Percentiles rank a stretch among this genome's conserved stretches.
These are phyloP conservation scores for Prunus armeniaca DNA, from an alignment of 306 rosid genomes.

Conservation along the genomic window DNA sequence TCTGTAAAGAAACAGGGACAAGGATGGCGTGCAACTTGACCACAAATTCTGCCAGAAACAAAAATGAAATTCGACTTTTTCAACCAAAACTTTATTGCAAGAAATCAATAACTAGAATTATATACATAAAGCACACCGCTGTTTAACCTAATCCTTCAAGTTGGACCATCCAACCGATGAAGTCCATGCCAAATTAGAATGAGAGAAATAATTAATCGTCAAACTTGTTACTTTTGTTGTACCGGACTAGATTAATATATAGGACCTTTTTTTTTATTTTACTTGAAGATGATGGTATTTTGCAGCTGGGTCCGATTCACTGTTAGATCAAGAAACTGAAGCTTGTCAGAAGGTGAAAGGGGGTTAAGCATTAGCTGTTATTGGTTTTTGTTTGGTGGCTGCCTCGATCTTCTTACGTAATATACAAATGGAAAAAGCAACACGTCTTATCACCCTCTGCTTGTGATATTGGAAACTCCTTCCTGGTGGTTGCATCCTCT, in stretches of 20 bases:
- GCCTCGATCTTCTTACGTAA: not conserved
- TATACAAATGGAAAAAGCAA: not conserved
- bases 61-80: not conserved
- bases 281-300: constrained; percentile 1
- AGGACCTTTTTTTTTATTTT: not conserved
- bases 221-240: not conserved
- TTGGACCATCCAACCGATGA: not conserved
- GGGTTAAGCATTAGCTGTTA: constrained; percentile 27
- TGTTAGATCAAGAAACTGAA: not conserved
- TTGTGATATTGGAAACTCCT: constrained; percentile 13
- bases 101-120: not conserved
- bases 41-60: not conserved
- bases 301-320: not conserved
- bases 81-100: not conserved
- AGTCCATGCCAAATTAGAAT: constrained; percentile 20
- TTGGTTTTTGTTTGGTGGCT: constrained; percentile 53
- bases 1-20: constrained; percentile 23
- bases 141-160: constrained; percentile 29
- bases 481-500: constrained; percentile 71
- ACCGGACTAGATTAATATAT: not conserved
- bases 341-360: constrained; percentile 7
- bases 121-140: not conserved
- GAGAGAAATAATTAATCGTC: not conserved
- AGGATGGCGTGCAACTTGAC: constrained; percentile 1
- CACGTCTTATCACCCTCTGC: not conserved